A percentile compares a stretch with the other conserved stretches of the same genome.
Evolutionary conservation across 2,329 filamentous ascomycete species (phyloP).

Genomic region (Verticillium dahliae): DNA sequence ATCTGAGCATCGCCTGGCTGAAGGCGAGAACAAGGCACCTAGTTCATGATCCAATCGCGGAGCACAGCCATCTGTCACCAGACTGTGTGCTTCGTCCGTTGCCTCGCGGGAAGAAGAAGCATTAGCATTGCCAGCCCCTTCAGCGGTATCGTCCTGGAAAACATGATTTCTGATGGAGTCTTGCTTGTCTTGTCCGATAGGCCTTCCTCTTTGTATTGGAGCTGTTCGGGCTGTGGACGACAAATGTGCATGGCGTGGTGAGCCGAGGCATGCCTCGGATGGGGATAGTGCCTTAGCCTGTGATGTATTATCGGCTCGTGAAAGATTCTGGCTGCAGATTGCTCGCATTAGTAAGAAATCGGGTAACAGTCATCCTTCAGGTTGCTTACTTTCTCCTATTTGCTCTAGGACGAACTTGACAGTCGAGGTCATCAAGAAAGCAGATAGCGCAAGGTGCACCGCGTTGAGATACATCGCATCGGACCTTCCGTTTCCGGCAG

Average conservation of each 20-base stretch:
- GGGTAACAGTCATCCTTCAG: neutral
- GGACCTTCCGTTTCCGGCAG: slow-evolving; percentile 41
- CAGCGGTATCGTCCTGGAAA: no score
- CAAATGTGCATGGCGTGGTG: neutral
- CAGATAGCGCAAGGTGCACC: slow-evolving; percentile 46
- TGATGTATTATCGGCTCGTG: slow-evolving; percentile 14
- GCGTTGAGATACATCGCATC: slow-evolving; percentile 42
- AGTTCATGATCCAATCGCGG: slow-evolving; percentile 12
- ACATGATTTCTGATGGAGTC: no score
- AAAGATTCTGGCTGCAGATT: slow-evolving; percentile 22
- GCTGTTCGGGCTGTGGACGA: no score
- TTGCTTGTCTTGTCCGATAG: no score
- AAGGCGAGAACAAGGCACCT: slow-evolving; percentile 7
- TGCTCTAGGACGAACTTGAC: slow-evolving; percentile 31
- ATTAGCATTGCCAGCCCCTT: no score
- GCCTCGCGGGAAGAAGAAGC: neutral
- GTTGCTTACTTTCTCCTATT: slow-evolving; percentile 23
- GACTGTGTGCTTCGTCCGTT: neutral
- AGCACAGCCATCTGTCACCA: no score
- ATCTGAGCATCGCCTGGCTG: slow-evolving; percentile 12
- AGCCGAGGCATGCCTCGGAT: neutral
- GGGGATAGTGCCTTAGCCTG: slow-evolving; percentile 6
- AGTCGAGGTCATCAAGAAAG: slow-evolving; percentile 39
- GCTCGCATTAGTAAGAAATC: neutral
- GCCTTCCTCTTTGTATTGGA: no score